Evolutionary conservation across 495 filamentous ascomycete species (phyloP).

Genomic region (Tuber aestivum): DNA sequence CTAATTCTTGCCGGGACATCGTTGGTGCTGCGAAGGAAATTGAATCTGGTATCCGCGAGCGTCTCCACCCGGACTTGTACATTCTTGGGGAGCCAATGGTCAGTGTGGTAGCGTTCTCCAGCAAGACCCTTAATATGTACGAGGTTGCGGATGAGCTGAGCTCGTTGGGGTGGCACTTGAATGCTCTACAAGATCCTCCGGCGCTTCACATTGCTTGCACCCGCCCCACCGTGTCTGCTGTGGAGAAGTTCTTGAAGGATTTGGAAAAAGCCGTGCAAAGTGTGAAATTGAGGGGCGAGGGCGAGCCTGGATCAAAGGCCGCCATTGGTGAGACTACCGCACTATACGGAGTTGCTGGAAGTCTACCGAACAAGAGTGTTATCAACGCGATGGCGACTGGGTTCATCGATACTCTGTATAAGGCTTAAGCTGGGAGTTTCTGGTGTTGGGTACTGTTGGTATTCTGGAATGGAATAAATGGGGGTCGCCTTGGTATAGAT

Average conservation of each 20-base stretch:
- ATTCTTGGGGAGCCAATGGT: conserved; percentile 82
- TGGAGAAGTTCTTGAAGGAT: conserved; percentile 72
- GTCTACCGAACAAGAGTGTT: conserved; percentile 88
- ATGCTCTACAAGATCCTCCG: conserved; percentile 82
- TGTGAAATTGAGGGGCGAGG: conserved; percentile 64
- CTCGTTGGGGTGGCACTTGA: conserved; percentile 86
- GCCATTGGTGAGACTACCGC: conserved; percentile 76
- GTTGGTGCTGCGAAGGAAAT: conserved; percentile 83
- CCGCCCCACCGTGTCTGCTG: conserved; percentile 70
- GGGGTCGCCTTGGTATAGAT: not conserved
- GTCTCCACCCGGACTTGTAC: conserved; percentile 65
- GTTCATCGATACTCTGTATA: conserved; percentile 94
- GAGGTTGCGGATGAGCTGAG: conserved; percentile 82
- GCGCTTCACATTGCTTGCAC: conserved; percentile 98
- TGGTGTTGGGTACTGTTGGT: not conserved
- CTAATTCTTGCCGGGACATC: conserved; percentile 75
- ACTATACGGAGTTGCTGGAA: conserved; percentile 91
- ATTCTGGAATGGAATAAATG: not conserved
- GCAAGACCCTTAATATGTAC: conserved; percentile 71
- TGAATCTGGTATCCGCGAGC: conserved; percentile 62
- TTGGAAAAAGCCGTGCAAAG: conserved; percentile 69
- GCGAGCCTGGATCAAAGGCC: conserved; percentile 59
- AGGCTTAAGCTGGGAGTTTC: conserved; percentile 55
- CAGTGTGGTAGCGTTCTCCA: conserved; percentile 81
- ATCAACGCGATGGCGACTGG: conserved; percentile 83